A percentile compares a stretch with the other conserved stretches of the same genome.
phyloP scores from a whole-genome alignment of 768 basidiomycete genomes.

The Sarcodon aspratus region DNA sequence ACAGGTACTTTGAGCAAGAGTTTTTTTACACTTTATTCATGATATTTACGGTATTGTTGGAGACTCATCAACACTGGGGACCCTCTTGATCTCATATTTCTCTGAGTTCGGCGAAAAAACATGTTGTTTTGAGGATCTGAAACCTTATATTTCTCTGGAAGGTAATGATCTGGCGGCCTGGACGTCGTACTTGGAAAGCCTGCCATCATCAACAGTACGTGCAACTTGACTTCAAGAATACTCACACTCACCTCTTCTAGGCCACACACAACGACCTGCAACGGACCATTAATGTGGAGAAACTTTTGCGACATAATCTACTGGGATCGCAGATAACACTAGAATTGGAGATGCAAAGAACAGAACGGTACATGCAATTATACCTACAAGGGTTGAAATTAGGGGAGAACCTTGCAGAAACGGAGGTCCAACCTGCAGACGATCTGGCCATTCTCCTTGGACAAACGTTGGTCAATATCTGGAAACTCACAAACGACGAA shows the following conservation, averaged over 20 bases:
- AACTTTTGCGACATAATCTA: slow-evolving; percentile 58
- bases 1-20: slow-evolving; percentile 23
- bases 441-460: slow-evolving; percentile 72
- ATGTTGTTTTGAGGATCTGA: slow-evolving; percentile 82
- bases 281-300: slow-evolving; percentile 62
- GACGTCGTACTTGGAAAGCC: slow-evolving; percentile 38
- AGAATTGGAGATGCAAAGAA: slow-evolving; percentile 44
- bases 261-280: slow-evolving; percentile 43
- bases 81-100: slow-evolving; percentile 58
- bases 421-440: slow-evolving; percentile 83
- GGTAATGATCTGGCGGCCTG: slow-evolving; percentile 37
- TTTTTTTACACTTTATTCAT: background rate
- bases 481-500: slow-evolving; percentile 44
- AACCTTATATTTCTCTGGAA: slow-evolving; percentile 46
- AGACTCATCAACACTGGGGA: slow-evolving; percentile 36
- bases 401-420: slow-evolving; percentile 51
- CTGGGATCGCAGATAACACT: slow-evolving; percentile 34
- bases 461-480: slow-evolving; percentile 53
- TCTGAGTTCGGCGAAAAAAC: slow-evolving; percentile 65
- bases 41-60: background rate
- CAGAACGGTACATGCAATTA: slow-evolving; percentile 37
- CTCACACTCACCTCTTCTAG: slow-evolving; percentile 12
- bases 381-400: slow-evolving; percentile 62
- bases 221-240: background rate
- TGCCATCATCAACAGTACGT: slow-evolving; percentile 36